Evolutionary conservation across 306 rosid species (phyloP).

Genomic region (Malus asiatica): DNA sequence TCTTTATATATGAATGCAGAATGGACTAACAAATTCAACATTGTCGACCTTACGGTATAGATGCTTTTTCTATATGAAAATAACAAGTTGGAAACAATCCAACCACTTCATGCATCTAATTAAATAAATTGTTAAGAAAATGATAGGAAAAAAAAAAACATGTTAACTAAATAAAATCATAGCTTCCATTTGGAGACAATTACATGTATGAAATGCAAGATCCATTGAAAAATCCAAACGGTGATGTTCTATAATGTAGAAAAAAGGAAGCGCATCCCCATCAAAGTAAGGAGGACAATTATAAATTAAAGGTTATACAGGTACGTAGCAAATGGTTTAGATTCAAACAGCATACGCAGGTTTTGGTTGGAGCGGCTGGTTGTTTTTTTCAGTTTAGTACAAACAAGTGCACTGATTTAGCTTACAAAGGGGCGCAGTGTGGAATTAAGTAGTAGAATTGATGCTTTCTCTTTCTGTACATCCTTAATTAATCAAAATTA

Average conservation of each 20-base stretch:
- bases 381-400: constrained; percentile 8
- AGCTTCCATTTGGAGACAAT: neutral
- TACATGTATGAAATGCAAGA: neutral
- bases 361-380: constrained; percentile 27
- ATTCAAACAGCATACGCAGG: constrained; percentile 2
- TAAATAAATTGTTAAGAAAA: neutral
- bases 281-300: neutral
- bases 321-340: constrained; percentile 32
- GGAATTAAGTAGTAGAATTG: neutral
- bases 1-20: neutral
- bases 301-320: neutral
- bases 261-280: neutral
- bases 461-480: neutral
- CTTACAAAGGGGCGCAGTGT: neutral
- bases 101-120: neutral
- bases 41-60: neutral
- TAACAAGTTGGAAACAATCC: neutral
- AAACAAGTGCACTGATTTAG: neutral
- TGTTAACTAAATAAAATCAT: neutral
- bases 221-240: neutral
- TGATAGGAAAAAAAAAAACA: neutral
- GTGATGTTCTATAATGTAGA: neutral
- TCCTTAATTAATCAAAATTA: neutral
- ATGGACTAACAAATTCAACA: constrained; percentile 14
- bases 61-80: neutral